phyloP scores from a whole-genome alignment of 352 stramenopile species.

The Phytophthora fragariaefolia region DNA sequence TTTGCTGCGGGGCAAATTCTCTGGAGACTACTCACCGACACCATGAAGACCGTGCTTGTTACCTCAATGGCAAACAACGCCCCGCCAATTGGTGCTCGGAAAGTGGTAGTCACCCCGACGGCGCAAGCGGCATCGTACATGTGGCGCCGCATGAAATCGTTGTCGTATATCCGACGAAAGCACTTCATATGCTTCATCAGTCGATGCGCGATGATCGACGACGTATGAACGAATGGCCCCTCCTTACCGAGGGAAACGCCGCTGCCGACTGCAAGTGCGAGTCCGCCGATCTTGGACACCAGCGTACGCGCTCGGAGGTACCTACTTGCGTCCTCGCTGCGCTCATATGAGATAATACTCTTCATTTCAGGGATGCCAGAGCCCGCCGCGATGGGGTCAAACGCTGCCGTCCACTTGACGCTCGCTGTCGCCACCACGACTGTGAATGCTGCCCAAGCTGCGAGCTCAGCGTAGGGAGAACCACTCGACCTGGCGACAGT shows the following conservation, averaged over 20 bases:
- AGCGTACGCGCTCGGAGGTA: constrained; percentile 59
- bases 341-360: constrained; percentile 75
- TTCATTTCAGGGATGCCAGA: constrained; percentile 85
- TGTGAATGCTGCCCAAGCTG: constrained; percentile 47
- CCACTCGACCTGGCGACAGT: constrained; percentile 11
- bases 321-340: constrained; percentile 48
- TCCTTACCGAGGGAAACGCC: constrained; percentile 96
- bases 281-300: constrained; percentile 86
- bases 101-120: constrained; percentile 88
- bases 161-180: constrained; percentile 75
- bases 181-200: constrained; percentile 78
- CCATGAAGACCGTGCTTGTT: constrained; percentile 74
- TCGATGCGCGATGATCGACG: constrained; percentile 84
- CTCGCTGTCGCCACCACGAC: constrained; percentile 38
- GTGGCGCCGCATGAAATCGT: constrained; percentile 74
- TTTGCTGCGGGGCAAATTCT: background rate
- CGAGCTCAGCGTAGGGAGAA: constrained; percentile 31
- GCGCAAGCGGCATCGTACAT: constrained; percentile 90
- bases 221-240: constrained; percentile 96
- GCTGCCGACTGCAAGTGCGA: constrained; percentile 90
- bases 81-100: constrained; percentile 89
- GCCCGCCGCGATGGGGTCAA: constrained; percentile 56
- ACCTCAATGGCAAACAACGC: constrained; percentile 94
- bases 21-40: constrained; percentile 38
- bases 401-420: constrained; percentile 50